A percentile compares a stretch with the other conserved stretches of the same genome.
These are phyloP conservation scores for Ceratocystis diversiconidia DNA, from an alignment of 2,329 filamentous ascomycete species.

Conservation along the genomic window DNA sequence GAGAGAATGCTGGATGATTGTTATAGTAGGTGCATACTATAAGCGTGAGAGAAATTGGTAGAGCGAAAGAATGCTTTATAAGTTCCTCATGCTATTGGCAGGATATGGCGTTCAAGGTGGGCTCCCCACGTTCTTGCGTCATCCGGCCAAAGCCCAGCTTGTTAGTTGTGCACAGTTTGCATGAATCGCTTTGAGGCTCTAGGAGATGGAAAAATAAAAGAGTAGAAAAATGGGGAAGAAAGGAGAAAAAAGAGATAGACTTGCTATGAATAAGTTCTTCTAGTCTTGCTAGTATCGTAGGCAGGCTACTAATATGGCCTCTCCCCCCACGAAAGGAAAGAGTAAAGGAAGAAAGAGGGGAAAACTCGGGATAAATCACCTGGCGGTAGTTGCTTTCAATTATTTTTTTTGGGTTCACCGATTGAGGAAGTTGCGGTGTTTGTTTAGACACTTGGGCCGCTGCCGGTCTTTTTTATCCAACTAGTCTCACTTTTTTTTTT, in stretches of 20 bases:
- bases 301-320: not conserved
- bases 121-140: not conserved
- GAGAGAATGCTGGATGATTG: too few species aligned
- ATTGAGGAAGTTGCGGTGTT: slow-evolving; percentile 5
- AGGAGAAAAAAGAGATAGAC: not conserved
- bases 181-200: not conserved
- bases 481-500: not conserved
- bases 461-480: not conserved
- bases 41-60: too few species aligned
- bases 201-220: not conserved
- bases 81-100: not conserved
- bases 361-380: slow-evolving; percentile 2
- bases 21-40: too few species aligned
- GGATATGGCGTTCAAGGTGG: not conserved
- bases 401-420: not conserved
- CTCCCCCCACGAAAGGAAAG: not conserved
- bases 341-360: not conserved
- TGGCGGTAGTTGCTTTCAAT: not conserved
- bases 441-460: slow-evolving; percentile 4
- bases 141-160: too few species aligned
- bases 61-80: too few species aligned
- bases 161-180: too few species aligned
- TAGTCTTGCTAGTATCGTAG: too few species aligned
- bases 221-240: not conserved
- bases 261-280: too few species aligned